Evolutionary conservation across 805 yeast genomes (phyloP).

Genomic region (Saccharomycopsis amapae): DNA sequence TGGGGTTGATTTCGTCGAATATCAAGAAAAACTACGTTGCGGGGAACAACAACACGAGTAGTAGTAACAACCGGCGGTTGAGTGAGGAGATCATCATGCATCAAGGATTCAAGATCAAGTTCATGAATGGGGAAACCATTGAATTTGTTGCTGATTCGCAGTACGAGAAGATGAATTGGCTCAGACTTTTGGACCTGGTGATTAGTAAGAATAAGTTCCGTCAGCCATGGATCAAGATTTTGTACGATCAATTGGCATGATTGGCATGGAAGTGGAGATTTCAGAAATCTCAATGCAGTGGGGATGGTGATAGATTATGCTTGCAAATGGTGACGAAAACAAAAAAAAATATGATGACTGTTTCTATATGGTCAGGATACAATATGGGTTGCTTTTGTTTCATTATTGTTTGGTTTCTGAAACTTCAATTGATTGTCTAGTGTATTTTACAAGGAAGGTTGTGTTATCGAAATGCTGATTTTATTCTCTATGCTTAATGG

Average conservation of each 20-base stretch:
- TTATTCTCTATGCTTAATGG: too few relatives aligned
- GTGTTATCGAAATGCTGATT: too few relatives aligned
- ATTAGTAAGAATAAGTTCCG: conserved; percentile 49
- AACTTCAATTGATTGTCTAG: too few relatives aligned
- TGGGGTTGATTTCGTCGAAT: conserved; percentile 27
- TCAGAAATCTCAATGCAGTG: too few relatives aligned
- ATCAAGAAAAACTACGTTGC: conserved; percentile 28
- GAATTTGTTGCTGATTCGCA: conserved; percentile 78
- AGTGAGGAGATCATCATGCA: conserved; percentile 65
- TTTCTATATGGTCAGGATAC: too few relatives aligned
- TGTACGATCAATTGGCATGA: conserved; percentile 27
- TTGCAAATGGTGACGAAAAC: too few relatives aligned
- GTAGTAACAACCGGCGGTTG: conserved; percentile 41
- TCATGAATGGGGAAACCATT: conserved; percentile 74
- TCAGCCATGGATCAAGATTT: conserved; percentile 54
- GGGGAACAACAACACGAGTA: conserved; percentile 25
- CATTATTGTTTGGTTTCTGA: too few relatives aligned
- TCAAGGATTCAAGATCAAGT: conserved; percentile 67
- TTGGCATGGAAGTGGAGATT: too few relatives aligned
- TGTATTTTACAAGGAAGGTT: too few relatives aligned
- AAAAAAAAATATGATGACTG: too few relatives aligned
- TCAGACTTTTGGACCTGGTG: conserved; percentile 46
- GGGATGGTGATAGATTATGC: too few relatives aligned
- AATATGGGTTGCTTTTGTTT: too few relatives aligned
- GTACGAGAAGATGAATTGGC: conserved; percentile 60